Base-by-base conservation (phyloP, 208 protist genomes). In the Trypanosoma conorhini region DNA sequence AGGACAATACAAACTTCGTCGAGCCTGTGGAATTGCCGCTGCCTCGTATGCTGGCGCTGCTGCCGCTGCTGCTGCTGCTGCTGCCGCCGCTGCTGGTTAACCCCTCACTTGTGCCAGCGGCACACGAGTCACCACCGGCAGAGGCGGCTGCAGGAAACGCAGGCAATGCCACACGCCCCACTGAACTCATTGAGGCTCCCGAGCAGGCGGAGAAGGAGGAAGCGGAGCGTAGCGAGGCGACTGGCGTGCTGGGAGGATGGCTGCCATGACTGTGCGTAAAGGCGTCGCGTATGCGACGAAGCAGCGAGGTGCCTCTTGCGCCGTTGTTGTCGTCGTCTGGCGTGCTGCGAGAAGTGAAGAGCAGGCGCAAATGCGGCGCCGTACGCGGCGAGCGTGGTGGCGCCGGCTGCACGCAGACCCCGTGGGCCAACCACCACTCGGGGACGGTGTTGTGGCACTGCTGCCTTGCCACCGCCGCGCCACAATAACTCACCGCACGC, bases 371-470 rank as follows among this genome's bases (percentile, higher is more conserved):
- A 42, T 70, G 65, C 15, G 65, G 65, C 3, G 63, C 42, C 22
- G 15, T 46, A 19, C 19, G 31, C 3, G 9, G 57, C n/a, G 22
- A 24, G 5, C n/a, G 31, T 38, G 10, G 31, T 0, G 17, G 31
- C 35, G 10, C 10, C 56, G 35, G 5, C 38, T 28, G 26, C 9
- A 22, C 13, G 9, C 5, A 30, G 0, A 63, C 28, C 0, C 66
- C 42, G 4, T 56, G 54, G 35, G 0, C 40, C 26, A 71, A 5
- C 66, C 66, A 71, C 66, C 66, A 71, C 31, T 63, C 66, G 3
- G 66, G 57, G 19, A 71, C n/a, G 8, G 66, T 71, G 50, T 71
- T 71, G 46, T 71, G 66, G 44, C 66, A 71, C 42, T 71, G 66
- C 28, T 63, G 66, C 26, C 33, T 40, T 10, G 42, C 24, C 3